Evolutionary conservation across 176 grass and related monocot species (phyloP), one percentile per base, ranked within the genome.

Genomic region (Bothriochloa decipiens): DNA sequence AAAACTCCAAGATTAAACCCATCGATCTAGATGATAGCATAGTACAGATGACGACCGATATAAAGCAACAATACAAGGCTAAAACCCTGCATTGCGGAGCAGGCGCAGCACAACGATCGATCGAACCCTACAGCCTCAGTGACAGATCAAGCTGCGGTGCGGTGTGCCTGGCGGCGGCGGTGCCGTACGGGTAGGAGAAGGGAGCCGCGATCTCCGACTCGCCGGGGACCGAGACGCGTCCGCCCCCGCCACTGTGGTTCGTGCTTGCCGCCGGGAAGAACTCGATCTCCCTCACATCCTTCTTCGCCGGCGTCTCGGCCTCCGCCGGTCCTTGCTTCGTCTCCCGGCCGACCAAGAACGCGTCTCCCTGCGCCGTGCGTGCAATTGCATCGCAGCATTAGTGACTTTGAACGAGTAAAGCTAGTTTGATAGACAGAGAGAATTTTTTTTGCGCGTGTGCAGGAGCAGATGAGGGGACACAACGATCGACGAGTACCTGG

Each of bases 271-370:
- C 42, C 14, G 93, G 93, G 83, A 95, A 90, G 90, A 95, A 95
- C 64, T 95, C 88, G 76, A 95, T 90, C 93, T 92, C 93, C 72
- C 86, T 78, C 40, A 92, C 52, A 35, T 72, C 81, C 41, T 75
- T 50, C 74, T 63, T 74, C 81, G 29, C 81, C 32, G 47, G 39
- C 62, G 47, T 70, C 65, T 62, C 33, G 43, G 16, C 33, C 41
- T 50, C 11, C 26, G 36, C 10, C 41, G 60, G 27, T 16, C 76
- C 78, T 50, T 63, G 41, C 86, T 78, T 85, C 41, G 20, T 64
- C 61, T 89, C 83, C 57, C 36, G n/a, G 3, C 16, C 50, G 4
- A 13, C 52, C 79, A 68, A 64, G 82, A 45, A 14, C 70, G 16
- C 47, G 3, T 66, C 40, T n/a, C 72, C 42, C 78, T 85, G 65